phyloP scores from a whole-genome alignment of 768 basidiomycete species.

The Podaxis carcinomalis region DNA sequence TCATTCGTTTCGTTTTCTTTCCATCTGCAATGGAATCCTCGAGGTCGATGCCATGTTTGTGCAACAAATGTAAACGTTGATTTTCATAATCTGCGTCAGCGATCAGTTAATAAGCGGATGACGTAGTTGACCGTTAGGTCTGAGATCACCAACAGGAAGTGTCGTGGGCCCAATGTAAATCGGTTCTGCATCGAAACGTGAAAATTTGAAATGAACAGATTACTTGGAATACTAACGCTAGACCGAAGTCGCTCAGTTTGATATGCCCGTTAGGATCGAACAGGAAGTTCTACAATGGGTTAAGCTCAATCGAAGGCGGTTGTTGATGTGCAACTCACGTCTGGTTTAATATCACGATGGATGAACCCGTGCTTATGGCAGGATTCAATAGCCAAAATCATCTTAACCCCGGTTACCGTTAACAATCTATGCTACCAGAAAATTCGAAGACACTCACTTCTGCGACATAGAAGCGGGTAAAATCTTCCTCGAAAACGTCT shows the following conservation, averaged over 20 bases:
- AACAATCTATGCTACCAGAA: slow-evolving; percentile 12
- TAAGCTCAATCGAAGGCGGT: slow-evolving; percentile 15
- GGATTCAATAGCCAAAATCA: slow-evolving; percentile 90
- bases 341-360: slow-evolving; percentile 96
- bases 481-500: slow-evolving; percentile 87
- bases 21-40: slow-evolving; percentile 72
- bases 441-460: slow-evolving; percentile 50
- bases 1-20: slow-evolving; percentile 72
- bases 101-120: slow-evolving; percentile 15
- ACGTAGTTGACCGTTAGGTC: slow-evolving; percentile 14
- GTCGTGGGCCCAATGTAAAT: slow-evolving; percentile 97
- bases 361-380: slow-evolving; percentile 96
- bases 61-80: slow-evolving; percentile 81
- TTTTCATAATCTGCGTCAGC: slow-evolving; percentile 79
- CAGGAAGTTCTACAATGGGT: slow-evolving; percentile 74
- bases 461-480: slow-evolving; percentile 90
- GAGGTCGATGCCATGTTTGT: slow-evolving; percentile 93
- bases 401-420: slow-evolving; percentile 40
- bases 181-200: slow-evolving; percentile 50
- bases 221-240: slow-evolving; percentile 66
- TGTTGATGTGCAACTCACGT: slow-evolving; percentile 46
- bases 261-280: slow-evolving; percentile 94
- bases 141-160: slow-evolving; percentile 63
- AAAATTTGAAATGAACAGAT: slow-evolving; percentile 11
- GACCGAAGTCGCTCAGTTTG: slow-evolving; percentile 91